A percentile compares a stretch with the other conserved stretches of the same genome.
Evolutionary conservation across 148 eudicot species (phyloP).

Genomic region (Rhododendron molle): DNA sequence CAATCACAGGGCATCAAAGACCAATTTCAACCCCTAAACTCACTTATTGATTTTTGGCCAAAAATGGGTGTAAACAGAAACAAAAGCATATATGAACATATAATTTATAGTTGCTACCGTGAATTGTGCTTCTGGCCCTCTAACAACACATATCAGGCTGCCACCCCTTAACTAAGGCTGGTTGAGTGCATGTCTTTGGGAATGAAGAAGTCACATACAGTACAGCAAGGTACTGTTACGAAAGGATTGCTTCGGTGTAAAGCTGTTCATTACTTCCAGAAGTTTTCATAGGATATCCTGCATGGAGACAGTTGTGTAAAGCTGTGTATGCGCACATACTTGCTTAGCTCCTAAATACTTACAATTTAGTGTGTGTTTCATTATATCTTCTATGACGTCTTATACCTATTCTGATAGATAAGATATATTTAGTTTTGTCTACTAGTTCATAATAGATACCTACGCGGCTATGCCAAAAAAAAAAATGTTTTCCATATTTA

Average conservation of each 20-base stretch:
- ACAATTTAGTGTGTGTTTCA: background rate
- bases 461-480: background rate
- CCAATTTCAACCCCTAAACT: no score
- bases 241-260: background rate
- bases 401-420: background rate
- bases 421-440: background rate
- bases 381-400: background rate
- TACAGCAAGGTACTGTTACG: background rate
- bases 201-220: background rate
- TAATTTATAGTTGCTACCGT: background rate
- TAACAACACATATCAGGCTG: background rate
- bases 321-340: background rate
- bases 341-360: background rate
- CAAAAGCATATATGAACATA: background rate
- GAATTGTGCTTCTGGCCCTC: background rate
- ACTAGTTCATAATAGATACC: background rate
- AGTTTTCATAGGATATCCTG: background rate
- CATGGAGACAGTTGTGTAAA: background rate
- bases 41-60: no score
- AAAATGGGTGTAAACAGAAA: no score
- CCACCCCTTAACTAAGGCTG: slow-evolving; percentile 3
- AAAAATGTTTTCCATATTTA: no score
- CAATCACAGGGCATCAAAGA: no score
- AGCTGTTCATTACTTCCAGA: background rate
- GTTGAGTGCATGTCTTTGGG: background rate